Percentiles rank a stretch among this genome's conserved stretches.
Conservation (phyloP, 768 basidiomycete species). For the Trametes meyenii region DNA sequence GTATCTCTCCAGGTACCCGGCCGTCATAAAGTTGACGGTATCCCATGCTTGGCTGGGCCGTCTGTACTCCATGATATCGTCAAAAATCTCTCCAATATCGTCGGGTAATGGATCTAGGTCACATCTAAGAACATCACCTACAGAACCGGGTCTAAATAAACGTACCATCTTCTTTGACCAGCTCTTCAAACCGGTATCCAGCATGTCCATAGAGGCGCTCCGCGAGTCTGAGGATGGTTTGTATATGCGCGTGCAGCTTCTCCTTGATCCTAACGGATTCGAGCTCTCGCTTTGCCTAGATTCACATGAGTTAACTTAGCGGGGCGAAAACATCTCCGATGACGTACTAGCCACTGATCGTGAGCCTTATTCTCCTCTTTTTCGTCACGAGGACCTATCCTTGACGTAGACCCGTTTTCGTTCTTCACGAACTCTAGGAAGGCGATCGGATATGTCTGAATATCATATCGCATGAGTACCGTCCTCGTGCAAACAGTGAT, state of each 20-base stretch:
- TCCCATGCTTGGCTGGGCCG: conserved; percentile 43
- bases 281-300: conserved; percentile 58
- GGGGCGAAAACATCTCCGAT: neutral
- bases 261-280: conserved; percentile 61
- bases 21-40: conserved; percentile 45
- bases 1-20: conserved; percentile 64
- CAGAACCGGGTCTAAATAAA: neutral
- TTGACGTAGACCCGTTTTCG: conserved; percentile 45
- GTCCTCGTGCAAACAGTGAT: neutral
- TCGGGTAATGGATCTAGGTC: conserved; percentile 35
- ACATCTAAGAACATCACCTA: neutral
- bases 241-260: conserved; percentile 58
- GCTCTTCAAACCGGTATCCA: conserved; percentile 39
- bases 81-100: conserved; percentile 52
- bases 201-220: conserved; percentile 66
- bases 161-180: conserved; percentile 26
- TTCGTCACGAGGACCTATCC: conserved; percentile 61
- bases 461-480: neutral
- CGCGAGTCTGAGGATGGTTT: conserved; percentile 57
- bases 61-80: conserved; percentile 62
- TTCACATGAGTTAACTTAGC: neutral
- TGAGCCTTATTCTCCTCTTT: conserved; percentile 65
- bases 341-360: conserved; percentile 71
- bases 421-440: conserved; percentile 71
- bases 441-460: conserved; percentile 71